Evolutionary conservation across 2,329 filamentous ascomycete species (phyloP), one percentile per base, ranked within the genome.

Genomic region (Curvularia lunata): DNA sequence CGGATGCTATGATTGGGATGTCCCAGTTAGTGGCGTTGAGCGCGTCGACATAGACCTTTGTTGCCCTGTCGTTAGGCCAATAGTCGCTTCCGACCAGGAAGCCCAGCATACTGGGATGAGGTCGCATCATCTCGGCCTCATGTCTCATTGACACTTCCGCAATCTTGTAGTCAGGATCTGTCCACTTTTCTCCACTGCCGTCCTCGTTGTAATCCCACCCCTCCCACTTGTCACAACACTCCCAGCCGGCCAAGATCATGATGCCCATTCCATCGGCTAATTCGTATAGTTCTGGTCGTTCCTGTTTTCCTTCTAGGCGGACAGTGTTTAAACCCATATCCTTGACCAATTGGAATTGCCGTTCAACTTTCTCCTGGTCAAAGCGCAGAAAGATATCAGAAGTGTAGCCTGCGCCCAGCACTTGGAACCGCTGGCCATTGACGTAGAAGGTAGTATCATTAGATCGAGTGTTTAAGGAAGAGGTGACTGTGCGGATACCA

Each of bases 221-320:
- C 66, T 89, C 86, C 86, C 86, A 89, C 68, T 88, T 88, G 63
- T 88, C 84, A 68, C 86, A 89, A 70, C 86, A 89, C 59, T 88
- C 86, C 85, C 86, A 89, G 0, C 86, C 86, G 0, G 85, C 77
- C 37, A 89, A 76, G 0, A 88, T 72, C 85, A 89, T 87, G 34
- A 88, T 65, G 0, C 86, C 86, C 65, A 87, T 75, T 3, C 79
- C 76, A 64, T 88, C 85, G 1, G 86, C 84, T 1, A 87, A 75
- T 0, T 84, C 78, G 65, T 88, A 89, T 0, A 89, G 73, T 60
- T 84, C 81, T 0, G 85, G 83, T 7, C 88, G 86, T 64, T 88
- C 86, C 67, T 86, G 83, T 60, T 88, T 88, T 2, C 86, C 86
- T 67, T 89, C 86, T 0, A 88, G 79, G 2, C 86, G 83, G 21